Evolutionary conservation across 148 eudicot genomes (phyloP), one percentile per base, ranked within the genome.

Genomic region (Euryodendron excelsum): DNA sequence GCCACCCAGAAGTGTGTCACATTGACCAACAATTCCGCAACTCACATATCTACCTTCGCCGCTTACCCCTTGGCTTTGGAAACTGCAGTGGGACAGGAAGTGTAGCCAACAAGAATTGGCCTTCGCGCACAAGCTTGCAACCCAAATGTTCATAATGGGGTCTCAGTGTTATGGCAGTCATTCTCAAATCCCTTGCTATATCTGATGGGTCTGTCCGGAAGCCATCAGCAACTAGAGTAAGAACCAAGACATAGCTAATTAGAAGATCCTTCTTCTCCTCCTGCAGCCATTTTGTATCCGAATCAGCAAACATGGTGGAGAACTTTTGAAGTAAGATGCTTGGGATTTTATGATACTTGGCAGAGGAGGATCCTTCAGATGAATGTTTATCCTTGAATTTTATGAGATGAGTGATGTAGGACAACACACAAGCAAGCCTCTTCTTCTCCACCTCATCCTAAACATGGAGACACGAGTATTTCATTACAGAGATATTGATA

Each of bases 71-170:
- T 0, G 36, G 8, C 25, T 64, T 60, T 4, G 81, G 86, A 79
- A 96, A 93, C 44, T 74, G n/a, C 52, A 96, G 82, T 3, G 99
- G 99, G 52, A 87, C 80, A 21, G 92, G 90, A 78, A 96, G 97
- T 0, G 89, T 87, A 13, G 93, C 96, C 60, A 87, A 10, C 44
- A 58, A 33, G 48, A 45, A 33, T 6, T 37, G 69, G 33, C 84
- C 83, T 64, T 77, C 79, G 2, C 82, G 74, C 74, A 67, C 80
- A 78, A 88, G 71, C 82, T 90, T 88, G 91, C 99, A 96, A 14
- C 99, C 99, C 73, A 96, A 76, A 50, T 82, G 83, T 55, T 84
- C 83, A 25, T 74, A 85, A 81, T 89, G 85, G 20, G 85, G 80
- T 74, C 91, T 90, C 30, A 93, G 11, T 15, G 47, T 76, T 11